These are phyloP conservation scores for Pulveroboletus sp. DNA, from an alignment of 768 basidiomycete species.

Conservation along the genomic window DNA sequence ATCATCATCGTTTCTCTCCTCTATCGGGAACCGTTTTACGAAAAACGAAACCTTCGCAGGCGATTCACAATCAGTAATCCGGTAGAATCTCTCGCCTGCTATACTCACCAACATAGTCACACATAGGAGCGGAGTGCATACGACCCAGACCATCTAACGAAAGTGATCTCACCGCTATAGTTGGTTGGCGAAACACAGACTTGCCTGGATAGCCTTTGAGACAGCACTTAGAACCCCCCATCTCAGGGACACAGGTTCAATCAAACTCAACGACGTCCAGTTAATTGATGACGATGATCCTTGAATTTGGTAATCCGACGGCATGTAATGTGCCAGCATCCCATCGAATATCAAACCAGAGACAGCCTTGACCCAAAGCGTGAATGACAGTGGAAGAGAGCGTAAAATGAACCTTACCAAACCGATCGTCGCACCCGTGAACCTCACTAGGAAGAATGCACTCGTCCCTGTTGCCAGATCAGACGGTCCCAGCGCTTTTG, in stretches of 20 bases:
- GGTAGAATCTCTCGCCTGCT: neutral
- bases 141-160: slow-evolving; percentile 63
- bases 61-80: slow-evolving; percentile 7
- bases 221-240: slow-evolving; percentile 46
- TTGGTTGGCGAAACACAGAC: slow-evolving; percentile 9
- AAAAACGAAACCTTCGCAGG: slow-evolving; percentile 26
- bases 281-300: slow-evolving; percentile 46
- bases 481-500: slow-evolving; percentile 54
- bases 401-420: slow-evolving; percentile 45
- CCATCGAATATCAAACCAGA: slow-evolving; percentile 72
- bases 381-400: slow-evolving; percentile 8
- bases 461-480: slow-evolving; percentile 78
- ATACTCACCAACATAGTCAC: slow-evolving; percentile 55
- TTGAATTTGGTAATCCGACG: slow-evolving; percentile 40
- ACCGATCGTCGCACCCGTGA: slow-evolving; percentile 81
- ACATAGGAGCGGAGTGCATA: slow-evolving; percentile 66
- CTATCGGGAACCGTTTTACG: slow-evolving; percentile 25
- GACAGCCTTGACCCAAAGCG: slow-evolving; percentile 48
- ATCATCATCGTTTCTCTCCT: slow-evolving; percentile 9
- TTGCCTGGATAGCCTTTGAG: slow-evolving; percentile 60
- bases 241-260: slow-evolving; percentile 45
- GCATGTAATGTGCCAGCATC: slow-evolving; percentile 44
- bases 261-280: slow-evolving; percentile 44
- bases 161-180: slow-evolving; percentile 10
- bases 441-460: slow-evolving; percentile 83